A percentile compares a stretch with the other conserved stretches of the same genome.
phyloP scores from a whole-genome alignment of 2,329 filamentous ascomycete species.

The Xylaria sp. region DNA sequence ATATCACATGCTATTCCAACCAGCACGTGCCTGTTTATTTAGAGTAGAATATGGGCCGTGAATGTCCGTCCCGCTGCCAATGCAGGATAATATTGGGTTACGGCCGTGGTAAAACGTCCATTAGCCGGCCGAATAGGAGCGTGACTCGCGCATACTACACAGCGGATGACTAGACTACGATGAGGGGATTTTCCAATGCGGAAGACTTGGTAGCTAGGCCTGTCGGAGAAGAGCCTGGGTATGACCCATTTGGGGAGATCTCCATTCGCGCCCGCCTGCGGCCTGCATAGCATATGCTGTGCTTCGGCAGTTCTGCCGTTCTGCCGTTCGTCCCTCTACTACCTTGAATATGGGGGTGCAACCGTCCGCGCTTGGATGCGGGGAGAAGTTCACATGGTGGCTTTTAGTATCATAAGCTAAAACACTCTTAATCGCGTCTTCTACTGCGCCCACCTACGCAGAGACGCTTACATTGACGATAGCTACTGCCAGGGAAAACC shows the following conservation, averaged over 20 bases:
- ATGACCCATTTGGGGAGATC: constrained; percentile 4
- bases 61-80: constrained; percentile 12
- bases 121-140: constrained; percentile 18
- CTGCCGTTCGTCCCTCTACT: background rate
- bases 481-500: background rate
- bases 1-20: background rate
- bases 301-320: constrained; percentile 24
- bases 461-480: background rate
- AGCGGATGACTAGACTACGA: background rate
- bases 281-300: background rate
- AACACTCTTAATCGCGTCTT: background rate
- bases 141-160: background rate
- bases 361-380: background rate
- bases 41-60: background rate
- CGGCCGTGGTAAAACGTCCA: background rate
- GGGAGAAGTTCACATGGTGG: background rate
- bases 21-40: background rate
- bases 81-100: constrained; percentile 6
- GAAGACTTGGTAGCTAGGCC: background rate
- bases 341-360: background rate
- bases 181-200: constrained; percentile 6
- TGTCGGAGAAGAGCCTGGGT: constrained; percentile 7
- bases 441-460: background rate
- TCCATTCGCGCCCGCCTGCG: constrained; percentile 5
- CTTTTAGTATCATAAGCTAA: background rate